phyloP scores from a whole-genome alignment of 345 rosid species.

The Anacardium occidentale region DNA sequence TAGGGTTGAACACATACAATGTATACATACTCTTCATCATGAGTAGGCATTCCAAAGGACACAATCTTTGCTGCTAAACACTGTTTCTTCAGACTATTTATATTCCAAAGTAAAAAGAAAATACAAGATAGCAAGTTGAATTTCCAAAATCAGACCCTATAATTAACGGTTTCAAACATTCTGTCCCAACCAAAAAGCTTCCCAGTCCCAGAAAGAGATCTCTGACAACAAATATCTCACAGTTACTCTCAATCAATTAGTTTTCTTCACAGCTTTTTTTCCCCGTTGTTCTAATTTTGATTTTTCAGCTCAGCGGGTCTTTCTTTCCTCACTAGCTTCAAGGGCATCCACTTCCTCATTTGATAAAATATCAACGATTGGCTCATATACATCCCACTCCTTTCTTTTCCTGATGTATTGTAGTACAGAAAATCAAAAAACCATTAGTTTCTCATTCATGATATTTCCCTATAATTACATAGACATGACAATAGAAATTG shows the following conservation, averaged over 20 bases:
- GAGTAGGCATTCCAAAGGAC: not conserved
- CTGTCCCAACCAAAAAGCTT: not conserved
- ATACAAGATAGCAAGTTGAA: not conserved
- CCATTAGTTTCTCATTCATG: not conserved
- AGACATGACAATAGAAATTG: not conserved
- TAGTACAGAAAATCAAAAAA: slow-evolving; percentile 5
- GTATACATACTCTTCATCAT: not conserved
- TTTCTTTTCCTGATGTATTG: slow-evolving; percentile 72
- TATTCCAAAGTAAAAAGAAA: not conserved
- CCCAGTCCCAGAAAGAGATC: not conserved
- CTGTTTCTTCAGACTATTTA: not conserved
- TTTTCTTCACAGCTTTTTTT: not conserved
- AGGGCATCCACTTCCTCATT: slow-evolving; percentile 81
- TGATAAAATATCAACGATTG: slow-evolving; percentile 71
- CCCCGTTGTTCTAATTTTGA: no score
- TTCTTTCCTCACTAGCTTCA: slow-evolving; percentile 80
- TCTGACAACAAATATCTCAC: no score
- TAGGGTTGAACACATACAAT: not conserved
- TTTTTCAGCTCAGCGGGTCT: slow-evolving; percentile 35
- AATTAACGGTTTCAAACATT: not conserved
- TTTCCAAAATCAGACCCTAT: no score
- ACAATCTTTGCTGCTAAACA: not conserved
- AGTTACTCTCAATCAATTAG: not conserved
- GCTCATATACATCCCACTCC: slow-evolving; percentile 85
- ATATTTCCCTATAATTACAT: slow-evolving; percentile 1